These are phyloP conservation scores for Kodamaea sp. DNA, from an alignment of 1,139 yeast genomes.

Conservation along the genomic window DNA sequence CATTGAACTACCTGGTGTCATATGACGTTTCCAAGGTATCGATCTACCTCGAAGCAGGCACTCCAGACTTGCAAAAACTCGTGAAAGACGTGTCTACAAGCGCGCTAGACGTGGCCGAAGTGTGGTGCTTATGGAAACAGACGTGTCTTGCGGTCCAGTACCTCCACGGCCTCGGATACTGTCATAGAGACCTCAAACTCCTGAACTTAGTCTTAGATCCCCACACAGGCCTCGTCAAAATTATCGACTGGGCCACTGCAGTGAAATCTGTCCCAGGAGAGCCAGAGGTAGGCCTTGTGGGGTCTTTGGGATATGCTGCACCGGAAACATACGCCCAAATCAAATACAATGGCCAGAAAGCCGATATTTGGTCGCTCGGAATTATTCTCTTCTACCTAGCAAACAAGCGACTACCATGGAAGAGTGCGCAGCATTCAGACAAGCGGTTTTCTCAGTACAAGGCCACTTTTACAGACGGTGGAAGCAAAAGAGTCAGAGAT, in stretches of 20 bases:
- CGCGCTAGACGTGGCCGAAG: constrained; percentile 17
- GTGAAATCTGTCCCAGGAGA: constrained; percentile 13
- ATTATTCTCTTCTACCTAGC: constrained; percentile 38
- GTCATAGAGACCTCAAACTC: constrained; percentile 47
- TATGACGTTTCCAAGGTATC: constrained; percentile 18
- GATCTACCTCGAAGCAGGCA: constrained; percentile 38
- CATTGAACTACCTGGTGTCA: constrained; percentile 24
- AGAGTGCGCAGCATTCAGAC: constrained; percentile 25
- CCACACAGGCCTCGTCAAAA: constrained; percentile 26
- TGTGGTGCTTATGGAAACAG: constrained; percentile 38
- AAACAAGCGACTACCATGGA: constrained; percentile 35
- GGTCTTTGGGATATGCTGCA: constrained; percentile 46
- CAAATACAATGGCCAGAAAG: constrained; percentile 40
- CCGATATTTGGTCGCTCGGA: constrained; percentile 55
- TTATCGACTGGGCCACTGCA: constrained; percentile 44
- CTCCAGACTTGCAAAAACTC: constrained; percentile 10
- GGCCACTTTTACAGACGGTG: background rate
- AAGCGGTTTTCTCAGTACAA: background rate
- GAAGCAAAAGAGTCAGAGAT: too few species aligned
- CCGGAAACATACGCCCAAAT: constrained; percentile 46
- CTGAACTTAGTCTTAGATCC: constrained; percentile 37
- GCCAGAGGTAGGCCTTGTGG: constrained; percentile 48
- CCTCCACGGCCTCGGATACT: constrained; percentile 30
- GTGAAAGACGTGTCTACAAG: constrained; percentile 20
- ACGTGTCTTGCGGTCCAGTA: constrained; percentile 32